Conservation (phyloP, 2,329 filamentous ascomycete genomes). For the Microdochium trichocladiopsis region DNA sequence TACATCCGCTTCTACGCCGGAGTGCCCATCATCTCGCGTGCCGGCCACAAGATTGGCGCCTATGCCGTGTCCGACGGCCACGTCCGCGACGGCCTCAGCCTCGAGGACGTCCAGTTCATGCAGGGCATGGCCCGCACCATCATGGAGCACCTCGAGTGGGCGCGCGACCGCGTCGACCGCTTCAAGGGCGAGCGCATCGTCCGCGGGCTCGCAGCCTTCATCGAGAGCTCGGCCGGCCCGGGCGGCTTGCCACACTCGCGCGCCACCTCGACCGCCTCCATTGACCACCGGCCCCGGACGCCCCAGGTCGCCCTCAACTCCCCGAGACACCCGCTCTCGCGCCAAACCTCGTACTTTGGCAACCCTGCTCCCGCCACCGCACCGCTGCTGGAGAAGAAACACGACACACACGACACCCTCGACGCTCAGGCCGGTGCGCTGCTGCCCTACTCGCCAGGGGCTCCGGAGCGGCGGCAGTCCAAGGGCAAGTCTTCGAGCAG, state of each 20-base stretch:
- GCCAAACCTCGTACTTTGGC: not conserved
- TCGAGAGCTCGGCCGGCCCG: slow-evolving; percentile 36
- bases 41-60: slow-evolving; percentile 49
- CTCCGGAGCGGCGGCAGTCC: no score
- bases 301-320: not conserved
- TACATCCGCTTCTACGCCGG: slow-evolving; percentile 29
- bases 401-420: not conserved
- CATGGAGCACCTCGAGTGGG: slow-evolving; percentile 55
- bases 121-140: slow-evolving; percentile 49
- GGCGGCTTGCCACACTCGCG: slow-evolving; percentile 2
- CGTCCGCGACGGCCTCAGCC: slow-evolving; percentile 41
- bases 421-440: not conserved
- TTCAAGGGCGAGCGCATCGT: slow-evolving; percentile 46
- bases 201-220: slow-evolving; percentile 45
- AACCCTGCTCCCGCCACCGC: not conserved
- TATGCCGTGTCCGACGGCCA: slow-evolving; percentile 53
- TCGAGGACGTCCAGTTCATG: slow-evolving; percentile 43
- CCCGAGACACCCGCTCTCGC: not conserved
- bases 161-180: slow-evolving; percentile 41
- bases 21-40: slow-evolving; percentile 52
- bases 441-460: not conserved
- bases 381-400: not conserved
- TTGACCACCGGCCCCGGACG: not conserved
- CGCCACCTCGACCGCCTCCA: not conserved
- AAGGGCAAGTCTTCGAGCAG: no score